phyloP scores from a whole-genome alignment of 1,139 yeast genomes.

The Blastobotrys illinoisensis region DNA sequence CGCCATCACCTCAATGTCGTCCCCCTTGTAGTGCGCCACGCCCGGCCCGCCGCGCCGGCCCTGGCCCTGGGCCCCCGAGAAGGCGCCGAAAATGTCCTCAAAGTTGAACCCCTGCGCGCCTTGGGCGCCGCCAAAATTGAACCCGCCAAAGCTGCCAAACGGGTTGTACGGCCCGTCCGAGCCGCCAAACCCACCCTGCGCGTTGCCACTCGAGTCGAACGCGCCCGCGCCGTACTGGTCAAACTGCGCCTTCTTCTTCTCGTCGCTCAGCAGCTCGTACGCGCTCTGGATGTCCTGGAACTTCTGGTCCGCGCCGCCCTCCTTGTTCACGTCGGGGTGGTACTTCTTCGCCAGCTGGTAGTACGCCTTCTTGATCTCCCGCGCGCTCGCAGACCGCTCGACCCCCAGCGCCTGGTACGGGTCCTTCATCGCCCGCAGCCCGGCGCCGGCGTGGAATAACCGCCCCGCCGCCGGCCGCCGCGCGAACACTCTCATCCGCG shows the following conservation, averaged over 20 bases:
- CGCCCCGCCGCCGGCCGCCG: background rate
- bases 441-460: slow-evolving; percentile 7
- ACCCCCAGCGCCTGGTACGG: slow-evolving; percentile 87
- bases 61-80: slow-evolving; percentile 40
- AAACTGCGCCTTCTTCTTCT: slow-evolving; percentile 78
- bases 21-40: slow-evolving; percentile 80
- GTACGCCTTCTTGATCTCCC: slow-evolving; percentile 90
- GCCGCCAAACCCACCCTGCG: slow-evolving; percentile 31
- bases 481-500: background rate
- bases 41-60: slow-evolving; percentile 27
- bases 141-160: slow-evolving; percentile 35
- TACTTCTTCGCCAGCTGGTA: slow-evolving; percentile 87
- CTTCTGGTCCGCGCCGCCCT: slow-evolving; percentile 75
- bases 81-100: slow-evolving; percentile 85
- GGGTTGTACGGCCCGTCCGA: slow-evolving; percentile 35
- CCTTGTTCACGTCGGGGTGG: slow-evolving; percentile 97
- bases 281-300: slow-evolving; percentile 94
- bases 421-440: slow-evolving; percentile 42
- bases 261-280: slow-evolving; percentile 84
- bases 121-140: slow-evolving; percentile 52
- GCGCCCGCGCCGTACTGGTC: slow-evolving; percentile 91
- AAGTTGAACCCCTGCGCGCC: slow-evolving; percentile 48
- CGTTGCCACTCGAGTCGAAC: slow-evolving; percentile 60
- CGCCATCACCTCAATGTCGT: slow-evolving; percentile 76
- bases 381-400: slow-evolving; percentile 59